Evolutionary conservation across 1,139 yeast species (phyloP), one percentile per base, ranked within the genome.

Genomic region (Candida buenavistaensis): DNA sequence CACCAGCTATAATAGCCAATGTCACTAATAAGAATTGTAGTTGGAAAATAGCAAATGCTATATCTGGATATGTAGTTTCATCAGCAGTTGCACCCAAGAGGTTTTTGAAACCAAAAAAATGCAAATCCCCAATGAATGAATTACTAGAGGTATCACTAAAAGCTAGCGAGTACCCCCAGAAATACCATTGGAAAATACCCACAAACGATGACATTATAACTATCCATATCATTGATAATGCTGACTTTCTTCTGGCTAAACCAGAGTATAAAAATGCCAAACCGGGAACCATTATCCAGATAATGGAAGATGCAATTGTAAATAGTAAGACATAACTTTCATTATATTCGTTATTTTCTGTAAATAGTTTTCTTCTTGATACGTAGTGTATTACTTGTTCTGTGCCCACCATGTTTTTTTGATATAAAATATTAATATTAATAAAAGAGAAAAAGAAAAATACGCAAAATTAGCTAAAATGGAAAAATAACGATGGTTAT

Each of bases 131-230:
- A 49, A 92, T 90, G 56, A 80, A 92, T 27, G 82, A 80, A 59
- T 89, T 88, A 25, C 81, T 64, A 2, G 96, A 88, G 0, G 84
- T 76, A 11, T 71, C 53, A 1, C 92, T 80, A 52, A 92, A 89
- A 3, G 97, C 95, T 32, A 92, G 64, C 0, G 96, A 87, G 57
- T 87, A 92, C 15, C 97, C 97, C 97, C 97, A 92, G 55, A 92
- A 88, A 60, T 89, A 92, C 97, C 97, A 92, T 57, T 88, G 96
- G 54, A 88, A 78, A 36, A 80, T 70, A 2, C 88, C 90, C n/a
- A 90, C 80, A 46, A 83, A 73, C 11, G 87, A 80, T 5, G 90
- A 77, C 76, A 84, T 77, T 35, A 88, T 59, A 10, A 80, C 80
- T 12, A 82, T 80, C 88, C 96, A 89, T 35, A 92, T 82, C 78